phyloP scores from a whole-genome alignment of 768 basidiomycete species.

The Trametopsis cervina region DNA sequence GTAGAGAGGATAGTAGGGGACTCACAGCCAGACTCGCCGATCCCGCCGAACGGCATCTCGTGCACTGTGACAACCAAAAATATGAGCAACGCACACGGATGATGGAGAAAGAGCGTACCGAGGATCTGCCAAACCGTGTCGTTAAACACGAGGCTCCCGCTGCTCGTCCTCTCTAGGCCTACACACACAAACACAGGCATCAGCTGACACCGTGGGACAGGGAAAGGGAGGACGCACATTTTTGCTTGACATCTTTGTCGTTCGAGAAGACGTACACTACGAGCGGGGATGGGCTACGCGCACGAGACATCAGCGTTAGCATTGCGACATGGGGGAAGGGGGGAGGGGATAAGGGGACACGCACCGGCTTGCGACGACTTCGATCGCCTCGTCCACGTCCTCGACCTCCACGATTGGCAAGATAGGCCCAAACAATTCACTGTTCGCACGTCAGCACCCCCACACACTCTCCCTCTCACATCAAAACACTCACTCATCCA shows the following conservation, averaged over 20 bases:
- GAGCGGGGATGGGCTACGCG: constrained; percentile 46
- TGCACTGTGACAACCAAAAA: constrained; percentile 19
- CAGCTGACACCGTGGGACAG: neutral
- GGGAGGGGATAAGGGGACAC: neutral
- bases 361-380: constrained; percentile 30
- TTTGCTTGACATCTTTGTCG: constrained; percentile 26
- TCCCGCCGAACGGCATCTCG: constrained; percentile 45
- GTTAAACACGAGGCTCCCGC: constrained; percentile 52
- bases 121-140: constrained; percentile 51
- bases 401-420: constrained; percentile 57
- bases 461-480: neutral
- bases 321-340: too few relatives aligned
- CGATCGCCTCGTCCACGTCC: constrained; percentile 45
- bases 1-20: constrained; percentile 9
- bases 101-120: constrained; percentile 26
- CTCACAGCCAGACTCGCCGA: constrained; percentile 63
- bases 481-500: constrained; percentile 44
- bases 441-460: constrained; percentile 18
- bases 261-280: constrained; percentile 61
- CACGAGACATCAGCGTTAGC: constrained; percentile 2
- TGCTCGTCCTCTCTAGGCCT: constrained; percentile 52
- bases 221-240: constrained; percentile 15
- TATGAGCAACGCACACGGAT: constrained; percentile 6
- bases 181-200: neutral
- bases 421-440: constrained; percentile 72